Percentiles rank a stretch among this genome's conserved stretches.
These are phyloP conservation scores for Leonotis leonurus DNA, from an alignment of 257 asterid genomes.

Conservation along the genomic window DNA sequence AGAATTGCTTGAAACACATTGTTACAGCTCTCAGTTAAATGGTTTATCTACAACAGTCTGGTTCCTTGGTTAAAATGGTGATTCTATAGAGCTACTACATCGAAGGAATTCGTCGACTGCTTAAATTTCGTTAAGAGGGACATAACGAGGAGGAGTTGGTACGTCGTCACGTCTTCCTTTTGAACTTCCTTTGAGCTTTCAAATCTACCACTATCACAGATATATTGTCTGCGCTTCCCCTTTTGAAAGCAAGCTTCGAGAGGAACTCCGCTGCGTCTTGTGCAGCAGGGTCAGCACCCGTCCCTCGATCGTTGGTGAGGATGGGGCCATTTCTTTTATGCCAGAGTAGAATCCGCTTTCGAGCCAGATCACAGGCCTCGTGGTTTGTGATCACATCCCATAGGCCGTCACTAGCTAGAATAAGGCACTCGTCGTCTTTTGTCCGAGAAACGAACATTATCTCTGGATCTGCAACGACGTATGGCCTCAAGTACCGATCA, in stretches of 20 bases:
- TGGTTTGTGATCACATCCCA: conserved; percentile 45
- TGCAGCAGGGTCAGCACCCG: conserved; percentile 28
- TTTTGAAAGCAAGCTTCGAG: conserved; percentile 35
- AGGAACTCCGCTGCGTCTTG: conserved; percentile 47
- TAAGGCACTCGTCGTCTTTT: conserved; percentile 47
- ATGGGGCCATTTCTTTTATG: conserved; percentile 31
- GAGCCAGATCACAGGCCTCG: conserved; percentile 46
- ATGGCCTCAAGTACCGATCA: conserved; percentile 43
- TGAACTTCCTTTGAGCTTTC: conserved; percentile 45
- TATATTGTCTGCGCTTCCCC: conserved; percentile 44
- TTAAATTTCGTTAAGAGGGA: no score
- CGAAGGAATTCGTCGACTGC: no score
- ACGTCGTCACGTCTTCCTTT: conserved; percentile 25
- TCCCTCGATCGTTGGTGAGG: conserved; percentile 19
- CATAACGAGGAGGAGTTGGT: no score
- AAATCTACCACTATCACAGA: conserved; percentile 42
- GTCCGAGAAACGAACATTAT: conserved; percentile 30
- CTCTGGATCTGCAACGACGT: conserved; percentile 37
- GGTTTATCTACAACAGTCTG: conserved; percentile 4
- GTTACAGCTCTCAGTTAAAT: conserved; percentile 11
- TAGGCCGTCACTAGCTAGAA: conserved; percentile 45
- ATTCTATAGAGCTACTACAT: not conserved
- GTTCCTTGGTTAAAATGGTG: not conserved
- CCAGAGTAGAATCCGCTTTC: conserved; percentile 40
- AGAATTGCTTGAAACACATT: conserved; percentile 3